These are phyloP conservation scores for Elasticomyces elasticus DNA, from an alignment of 495 filamentous ascomycete genomes.

Conservation along the genomic window DNA sequence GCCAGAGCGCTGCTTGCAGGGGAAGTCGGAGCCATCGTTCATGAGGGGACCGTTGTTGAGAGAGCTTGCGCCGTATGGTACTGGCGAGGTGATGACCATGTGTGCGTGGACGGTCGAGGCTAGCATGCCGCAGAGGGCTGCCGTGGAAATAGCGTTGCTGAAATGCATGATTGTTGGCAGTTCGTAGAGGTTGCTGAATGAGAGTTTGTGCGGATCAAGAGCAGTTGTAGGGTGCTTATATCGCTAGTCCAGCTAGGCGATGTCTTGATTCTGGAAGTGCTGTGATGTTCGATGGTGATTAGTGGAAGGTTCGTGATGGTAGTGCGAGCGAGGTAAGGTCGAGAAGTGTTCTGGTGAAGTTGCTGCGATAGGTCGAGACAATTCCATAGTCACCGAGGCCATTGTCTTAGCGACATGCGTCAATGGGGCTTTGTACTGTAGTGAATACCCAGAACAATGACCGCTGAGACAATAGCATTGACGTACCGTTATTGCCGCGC, in stretches of 20 bases:
- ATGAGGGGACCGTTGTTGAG: slow-evolving; percentile 48
- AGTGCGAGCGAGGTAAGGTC: neutral
- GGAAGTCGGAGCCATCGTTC: slow-evolving; percentile 56
- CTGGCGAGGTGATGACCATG: slow-evolving; percentile 50
- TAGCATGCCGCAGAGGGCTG: slow-evolving; percentile 40
- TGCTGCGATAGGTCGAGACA: slow-evolving; percentile 22
- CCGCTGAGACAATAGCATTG: neutral
- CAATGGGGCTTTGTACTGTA: too few species aligned
- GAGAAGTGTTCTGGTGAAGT: neutral
- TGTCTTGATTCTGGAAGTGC: neutral
- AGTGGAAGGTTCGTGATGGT: neutral
- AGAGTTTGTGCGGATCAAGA: neutral
- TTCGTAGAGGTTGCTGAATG: neutral
- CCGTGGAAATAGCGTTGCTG: slow-evolving; percentile 25
- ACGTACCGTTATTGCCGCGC: neutral
- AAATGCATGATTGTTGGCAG: slow-evolving; percentile 20
- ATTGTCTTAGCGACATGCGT: slow-evolving; percentile 23
- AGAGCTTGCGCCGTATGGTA: slow-evolving; percentile 2
- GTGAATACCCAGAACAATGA: neutral
- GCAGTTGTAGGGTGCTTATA: neutral
- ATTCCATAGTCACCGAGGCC: slow-evolving; percentile 28
- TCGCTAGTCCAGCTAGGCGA: neutral
- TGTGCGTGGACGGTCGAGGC: slow-evolving; percentile 49
- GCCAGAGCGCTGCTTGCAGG: slow-evolving; percentile 53
- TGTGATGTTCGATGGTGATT: neutral